Base-by-base conservation (phyloP, 805 yeast genomes). In the Suhomyces canberraensis region DNA sequence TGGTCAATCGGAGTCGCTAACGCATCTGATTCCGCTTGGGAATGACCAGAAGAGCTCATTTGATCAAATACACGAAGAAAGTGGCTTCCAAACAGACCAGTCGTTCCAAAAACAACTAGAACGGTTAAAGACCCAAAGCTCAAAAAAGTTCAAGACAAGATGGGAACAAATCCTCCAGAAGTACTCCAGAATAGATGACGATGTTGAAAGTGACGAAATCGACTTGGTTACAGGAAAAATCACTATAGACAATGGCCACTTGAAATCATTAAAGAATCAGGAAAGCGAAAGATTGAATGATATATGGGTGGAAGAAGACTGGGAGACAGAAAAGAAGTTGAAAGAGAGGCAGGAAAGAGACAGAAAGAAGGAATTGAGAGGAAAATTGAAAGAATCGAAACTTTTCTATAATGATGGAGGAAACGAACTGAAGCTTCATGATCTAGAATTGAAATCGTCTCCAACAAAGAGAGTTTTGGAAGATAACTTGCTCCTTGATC, bases 241-340 rank as follows among this genome's bases (percentile, higher is more conserved):
- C 1, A 55, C 79, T 1, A 73, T 65, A 21, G 89, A 85, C 48
- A 71, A 76, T 35, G 95, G 95, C 2, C 95, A 85, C 56, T 47
- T 85, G 16, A 58, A 73, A 39, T 73, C 80, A 2, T 48, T 81
- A 39, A 44, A 40, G 3, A 29, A 36, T 5, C 35, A 25, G 6
- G 33, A 6, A n/a, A 30, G 14, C 35, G 33, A 8, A 29, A n/a
- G 11, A 27, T 39, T n/a, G n/a, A 38, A 34, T 25, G 48, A 40
- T 9, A 39, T 33, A 11, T 38, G 28, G 24, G 24, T 11, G 54
- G 57, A 61, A 1, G 49, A 51, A 8, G 56, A 61, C 39, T 45
- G 50, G 11, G 67, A 61, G 31, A 46, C 47, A 28, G 56, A 52
- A 21, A 30, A 24, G 31, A 26, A 30, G 16, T 7, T 29, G 41